Percentiles rank a stretch among this genome's conserved stretches.
phyloP scores from a whole-genome alignment of 495 filamentous ascomycete genomes.

The Ascobolus immersus region DNA sequence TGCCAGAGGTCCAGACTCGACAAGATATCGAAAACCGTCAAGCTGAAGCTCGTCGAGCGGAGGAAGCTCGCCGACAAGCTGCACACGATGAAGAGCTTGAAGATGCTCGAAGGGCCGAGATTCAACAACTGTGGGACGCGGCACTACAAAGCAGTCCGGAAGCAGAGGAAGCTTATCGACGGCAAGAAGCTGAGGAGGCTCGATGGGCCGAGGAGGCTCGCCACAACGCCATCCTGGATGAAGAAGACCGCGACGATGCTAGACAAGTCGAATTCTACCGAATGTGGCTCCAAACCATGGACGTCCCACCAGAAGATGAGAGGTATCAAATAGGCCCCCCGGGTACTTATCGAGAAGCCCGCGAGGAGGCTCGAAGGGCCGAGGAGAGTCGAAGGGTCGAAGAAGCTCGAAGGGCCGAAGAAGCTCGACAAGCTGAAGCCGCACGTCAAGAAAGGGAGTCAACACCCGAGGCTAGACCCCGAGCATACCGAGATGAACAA shows the following conservation, averaged over 20 bases:
- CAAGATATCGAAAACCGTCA: neutral
- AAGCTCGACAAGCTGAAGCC: too few species aligned
- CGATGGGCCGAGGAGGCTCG: neutral
- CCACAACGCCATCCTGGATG: neutral
- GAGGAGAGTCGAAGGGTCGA: too few species aligned
- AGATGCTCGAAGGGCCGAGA: neutral
- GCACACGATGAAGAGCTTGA: neutral
- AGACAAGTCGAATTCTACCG: neutral
- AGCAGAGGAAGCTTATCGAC: neutral
- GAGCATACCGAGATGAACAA: too few species aligned
- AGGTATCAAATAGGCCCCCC: too few species aligned
- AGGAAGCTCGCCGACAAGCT: neutral
- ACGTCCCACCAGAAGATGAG: too few species aligned
- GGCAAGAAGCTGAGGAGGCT: neutral
- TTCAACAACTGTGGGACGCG: neutral
- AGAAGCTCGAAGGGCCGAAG: too few species aligned
- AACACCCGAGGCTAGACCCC: too few species aligned
- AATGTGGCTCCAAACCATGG: too few species aligned
- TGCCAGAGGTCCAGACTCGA: neutral
- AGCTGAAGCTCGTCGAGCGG: neutral
- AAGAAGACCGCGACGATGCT: neutral
- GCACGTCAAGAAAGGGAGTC: too few species aligned
- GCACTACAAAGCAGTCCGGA: neutral
- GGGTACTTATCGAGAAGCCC: too few species aligned
- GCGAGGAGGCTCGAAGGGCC: too few species aligned